Evolutionary conservation across 2,329 filamentous ascomycete species (phyloP).

Genomic region (Didymella keratinophila): DNA sequence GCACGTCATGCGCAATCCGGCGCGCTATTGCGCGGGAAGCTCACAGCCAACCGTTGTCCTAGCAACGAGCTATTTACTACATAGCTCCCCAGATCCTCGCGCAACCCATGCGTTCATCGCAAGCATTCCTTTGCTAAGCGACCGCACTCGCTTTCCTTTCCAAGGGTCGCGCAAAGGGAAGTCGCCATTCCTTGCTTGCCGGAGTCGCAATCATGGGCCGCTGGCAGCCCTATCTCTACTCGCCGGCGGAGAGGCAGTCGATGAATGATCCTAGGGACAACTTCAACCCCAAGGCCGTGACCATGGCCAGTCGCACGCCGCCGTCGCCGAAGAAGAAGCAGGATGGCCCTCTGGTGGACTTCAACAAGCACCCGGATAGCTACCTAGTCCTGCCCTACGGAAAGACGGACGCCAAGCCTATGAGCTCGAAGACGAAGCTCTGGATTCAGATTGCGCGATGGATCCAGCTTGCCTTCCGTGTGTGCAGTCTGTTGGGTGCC

Average conservation of each 20-base stretch:
- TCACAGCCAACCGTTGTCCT: constrained; percentile 15
- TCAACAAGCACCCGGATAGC: constrained; percentile 86
- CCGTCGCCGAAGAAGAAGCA: constrained; percentile 69
- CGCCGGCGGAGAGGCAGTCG: constrained; percentile 59
- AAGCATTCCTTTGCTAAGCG: constrained; percentile 49
- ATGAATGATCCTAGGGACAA: constrained; percentile 53
- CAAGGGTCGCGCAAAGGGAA: constrained; percentile 35
- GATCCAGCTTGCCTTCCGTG: constrained; percentile 72
- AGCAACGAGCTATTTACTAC: constrained; percentile 38
- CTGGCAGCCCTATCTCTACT: constrained; percentile 78
- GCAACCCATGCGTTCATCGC: constrained; percentile 41
- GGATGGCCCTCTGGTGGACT: constrained; percentile 78
- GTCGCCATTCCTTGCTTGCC: constrained; percentile 39
- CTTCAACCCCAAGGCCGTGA: constrained; percentile 90
- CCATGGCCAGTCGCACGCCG: constrained; percentile 77
- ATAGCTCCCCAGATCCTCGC: constrained; percentile 37
- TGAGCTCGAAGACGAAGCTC: constrained; percentile 74
- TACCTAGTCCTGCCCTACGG: constrained; percentile 71
- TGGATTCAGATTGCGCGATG: constrained; percentile 74
- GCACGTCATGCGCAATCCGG: constrained; percentile 16
- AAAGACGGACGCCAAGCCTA: constrained; percentile 67
- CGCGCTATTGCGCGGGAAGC: constrained; percentile 9
- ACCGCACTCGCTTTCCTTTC: constrained; percentile 38
- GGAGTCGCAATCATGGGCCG: constrained; percentile 51
- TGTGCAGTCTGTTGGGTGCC: constrained; percentile 72